Evolutionary conservation across 805 yeast species (phyloP).

Genomic region (Suhomyces canberraensis): DNA sequence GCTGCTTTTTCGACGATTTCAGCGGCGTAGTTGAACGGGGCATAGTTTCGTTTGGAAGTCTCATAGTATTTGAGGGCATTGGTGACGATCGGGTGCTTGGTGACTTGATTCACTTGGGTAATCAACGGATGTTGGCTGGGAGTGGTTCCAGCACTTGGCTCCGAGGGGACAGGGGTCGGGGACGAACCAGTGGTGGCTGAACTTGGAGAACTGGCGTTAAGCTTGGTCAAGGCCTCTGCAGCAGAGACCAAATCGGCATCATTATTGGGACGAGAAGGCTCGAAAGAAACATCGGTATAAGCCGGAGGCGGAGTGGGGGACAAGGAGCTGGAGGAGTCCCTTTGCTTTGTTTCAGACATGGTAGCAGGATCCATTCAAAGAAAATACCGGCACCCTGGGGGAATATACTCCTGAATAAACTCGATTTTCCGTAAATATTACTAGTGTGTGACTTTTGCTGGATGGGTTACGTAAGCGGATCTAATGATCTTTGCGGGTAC

Average conservation of each 20-base stretch:
- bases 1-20: constrained; percentile 58
- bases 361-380: no score
- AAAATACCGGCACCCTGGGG: no score
- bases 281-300: not conserved
- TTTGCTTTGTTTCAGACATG: no score
- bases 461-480: not conserved
- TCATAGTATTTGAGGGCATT: constrained; percentile 50
- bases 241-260: constrained; percentile 33
- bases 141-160: not conserved
- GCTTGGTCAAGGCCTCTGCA: constrained; percentile 41
- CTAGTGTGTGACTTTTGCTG: no score
- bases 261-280: constrained; percentile 7
- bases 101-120: constrained; percentile 34
- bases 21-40: constrained; percentile 57
- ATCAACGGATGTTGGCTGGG: constrained; percentile 36
- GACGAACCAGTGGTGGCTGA: constrained; percentile 5
- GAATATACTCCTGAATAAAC: no score
- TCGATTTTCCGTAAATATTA: no score
- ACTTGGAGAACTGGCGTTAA: constrained; percentile 19
- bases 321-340: constrained; percentile 2
- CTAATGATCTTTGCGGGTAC: no score
- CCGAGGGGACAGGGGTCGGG: constrained; percentile 2
- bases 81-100: constrained; percentile 41
- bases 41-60: constrained; percentile 42
- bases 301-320: constrained; percentile 3